Percentiles rank a stretch among this genome's conserved stretches.
These are phyloP conservation scores for Cerioporus squamosus DNA, from an alignment of 1,284 basidiomycete species.

Conservation along the genomic window DNA sequence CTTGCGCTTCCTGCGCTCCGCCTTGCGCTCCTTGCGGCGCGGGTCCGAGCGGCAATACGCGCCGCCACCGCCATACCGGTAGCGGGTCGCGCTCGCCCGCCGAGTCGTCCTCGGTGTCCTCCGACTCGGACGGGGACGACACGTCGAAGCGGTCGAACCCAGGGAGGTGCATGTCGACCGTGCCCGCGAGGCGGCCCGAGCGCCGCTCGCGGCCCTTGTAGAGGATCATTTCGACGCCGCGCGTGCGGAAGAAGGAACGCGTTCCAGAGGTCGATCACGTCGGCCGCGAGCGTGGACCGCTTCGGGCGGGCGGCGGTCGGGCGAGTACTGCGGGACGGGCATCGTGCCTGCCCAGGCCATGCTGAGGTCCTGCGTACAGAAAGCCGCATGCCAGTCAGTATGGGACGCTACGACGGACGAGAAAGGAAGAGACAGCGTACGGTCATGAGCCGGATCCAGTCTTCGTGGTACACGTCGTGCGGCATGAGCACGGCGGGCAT, in stretches of 20 bases:
- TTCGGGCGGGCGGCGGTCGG: constrained; percentile 54
- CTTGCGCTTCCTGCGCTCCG: constrained; percentile 31
- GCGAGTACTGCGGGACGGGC: constrained; percentile 56
- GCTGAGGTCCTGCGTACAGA: constrained; percentile 58
- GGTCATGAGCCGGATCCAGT: constrained; percentile 78
- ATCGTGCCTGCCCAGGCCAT: constrained; percentile 75
- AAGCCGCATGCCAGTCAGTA: neutral
- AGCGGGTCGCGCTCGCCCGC: constrained; percentile 42
- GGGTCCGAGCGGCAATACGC: constrained; percentile 39
- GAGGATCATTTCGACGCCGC: constrained; percentile 73
- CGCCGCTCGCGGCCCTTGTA: constrained; percentile 78
- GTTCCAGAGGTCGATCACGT: constrained; percentile 81
- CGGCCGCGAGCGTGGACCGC: constrained; percentile 61
- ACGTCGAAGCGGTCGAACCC: constrained; percentile 48
- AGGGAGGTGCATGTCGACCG: constrained; percentile 56
- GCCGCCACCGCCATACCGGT: constrained; percentile 45
- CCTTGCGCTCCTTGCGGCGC: constrained; percentile 46
- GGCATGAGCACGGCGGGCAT: constrained; percentile 73
- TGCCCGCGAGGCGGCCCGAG: constrained; percentile 61
- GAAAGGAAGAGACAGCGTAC: constrained; percentile 41
- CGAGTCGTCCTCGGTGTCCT: constrained; percentile 41
- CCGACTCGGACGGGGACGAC: constrained; percentile 33
- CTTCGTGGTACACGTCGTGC: constrained; percentile 77
- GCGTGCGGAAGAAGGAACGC: constrained; percentile 68
- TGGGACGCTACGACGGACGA: no score